Base-by-base conservation (phyloP, 768 basidiomycete genomes). In the Russula compacta region DNA sequence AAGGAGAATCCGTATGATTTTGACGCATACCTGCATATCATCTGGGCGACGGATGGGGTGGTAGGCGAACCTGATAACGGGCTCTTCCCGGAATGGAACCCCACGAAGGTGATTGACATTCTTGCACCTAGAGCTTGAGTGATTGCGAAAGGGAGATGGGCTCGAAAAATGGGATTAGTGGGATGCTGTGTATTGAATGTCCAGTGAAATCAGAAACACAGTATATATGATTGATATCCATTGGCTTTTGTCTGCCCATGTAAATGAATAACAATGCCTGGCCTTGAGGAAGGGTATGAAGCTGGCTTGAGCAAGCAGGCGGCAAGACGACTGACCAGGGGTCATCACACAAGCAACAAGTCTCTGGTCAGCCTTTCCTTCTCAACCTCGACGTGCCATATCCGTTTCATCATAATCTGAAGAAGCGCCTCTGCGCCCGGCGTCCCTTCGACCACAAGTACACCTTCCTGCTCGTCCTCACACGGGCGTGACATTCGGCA, bases 391-490 rank as follows among this genome's bases (percentile, higher is more conserved):
- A 74, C 64, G 12, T 71, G 80, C 85, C 86, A 89, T 17, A 89
- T 75, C 57, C 87, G 78, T 56, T 76, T 63, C 12, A 80, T 64
- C 61, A 89, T 64, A 6, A 83, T 59, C 15, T 71, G 67, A 14
- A 87, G 66, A 46, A 90, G 73, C 0, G 59, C 69, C 32, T 74
- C 72, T 6, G 80, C 75, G 4, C 89, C 89, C n/a, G 89, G 89
- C 11, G 87, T 90, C 43, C 73, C 61, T n/a, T 74, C 74, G 19
- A 89, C 67, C n/a, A 70, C 68, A 24, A 67, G 64, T n/a, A 75
- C 68, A 33, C 74, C 74, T n/a, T 51, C 65, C 6, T 46, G 35
- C 5, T 47, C 58, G 6, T 43, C 53, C 35, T 43, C 10, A n/a
- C 29, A 7, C 19, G 14, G 36, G 54, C 5, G 32, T 15, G 46